Conservation (phyloP, 108 stramenopile genomes). For the Skeletonema potamos region DNA sequence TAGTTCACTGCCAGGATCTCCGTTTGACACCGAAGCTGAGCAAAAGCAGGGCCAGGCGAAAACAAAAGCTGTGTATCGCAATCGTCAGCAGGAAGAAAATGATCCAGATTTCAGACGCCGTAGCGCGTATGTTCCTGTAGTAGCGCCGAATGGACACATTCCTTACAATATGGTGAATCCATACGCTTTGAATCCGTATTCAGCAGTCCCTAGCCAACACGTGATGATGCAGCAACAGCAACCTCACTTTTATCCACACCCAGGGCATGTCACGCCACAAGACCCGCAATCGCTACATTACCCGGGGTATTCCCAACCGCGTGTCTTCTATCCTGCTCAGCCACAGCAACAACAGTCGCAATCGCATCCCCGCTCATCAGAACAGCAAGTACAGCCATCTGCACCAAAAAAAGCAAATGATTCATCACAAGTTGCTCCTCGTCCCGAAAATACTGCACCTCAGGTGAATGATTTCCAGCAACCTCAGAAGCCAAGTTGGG, state of each 20-base stretch:
- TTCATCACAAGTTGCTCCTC: neutral
- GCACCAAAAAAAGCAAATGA: neutral
- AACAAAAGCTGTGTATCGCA: constrained; percentile 80
- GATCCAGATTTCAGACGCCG: constrained; percentile 89
- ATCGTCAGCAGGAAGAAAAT: constrained; percentile 76
- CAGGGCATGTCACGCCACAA: neutral
- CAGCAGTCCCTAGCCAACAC: neutral
- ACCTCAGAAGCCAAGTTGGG: constrained; percentile 6
- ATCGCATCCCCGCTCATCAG: neutral
- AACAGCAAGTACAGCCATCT: neutral
- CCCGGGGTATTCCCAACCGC: constrained; percentile 3
- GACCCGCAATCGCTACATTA: neutral
- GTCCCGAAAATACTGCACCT: neutral
- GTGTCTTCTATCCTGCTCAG: constrained; percentile 13
- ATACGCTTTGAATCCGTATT: neutral
- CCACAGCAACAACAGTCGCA: constrained; percentile 7
- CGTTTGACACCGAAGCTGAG: neutral
- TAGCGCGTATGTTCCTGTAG: constrained; percentile 7
- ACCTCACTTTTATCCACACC: constrained; percentile 1
- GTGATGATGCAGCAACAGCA: neutral
- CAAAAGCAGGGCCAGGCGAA: neutral
- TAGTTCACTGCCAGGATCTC: neutral
- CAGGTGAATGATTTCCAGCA: constrained; percentile 3
- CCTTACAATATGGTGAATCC: neutral
- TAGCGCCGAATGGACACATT: neutral